Conservation (phyloP, 495 filamentous ascomycete species). For the Alectoria sarmentosa region DNA sequence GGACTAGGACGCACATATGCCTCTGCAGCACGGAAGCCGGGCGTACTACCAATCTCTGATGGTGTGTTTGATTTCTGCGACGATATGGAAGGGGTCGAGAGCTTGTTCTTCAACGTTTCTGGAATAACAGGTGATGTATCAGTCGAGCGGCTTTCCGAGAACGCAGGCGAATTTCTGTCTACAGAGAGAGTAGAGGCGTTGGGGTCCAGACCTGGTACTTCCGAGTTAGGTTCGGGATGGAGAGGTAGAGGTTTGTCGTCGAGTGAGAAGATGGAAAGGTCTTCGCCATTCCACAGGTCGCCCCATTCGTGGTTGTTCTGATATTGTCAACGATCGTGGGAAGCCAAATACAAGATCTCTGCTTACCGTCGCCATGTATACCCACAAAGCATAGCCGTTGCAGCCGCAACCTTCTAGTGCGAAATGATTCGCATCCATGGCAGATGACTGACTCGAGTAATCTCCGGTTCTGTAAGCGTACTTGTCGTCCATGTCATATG, state of each 20-base stretch:
- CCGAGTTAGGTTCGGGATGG: conserved; percentile 31
- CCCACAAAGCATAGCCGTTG: conserved; percentile 85
- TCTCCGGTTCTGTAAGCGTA: conserved; percentile 94
- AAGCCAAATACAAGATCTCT: background rate
- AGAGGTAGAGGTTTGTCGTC: conserved; percentile 70
- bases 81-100: conserved; percentile 66
- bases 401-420: conserved; percentile 73
- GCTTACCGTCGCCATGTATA: conserved; percentile 67
- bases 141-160: conserved; percentile 49
- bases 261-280: conserved; percentile 78
- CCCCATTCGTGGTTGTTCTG: conserved; percentile 85
- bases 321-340: conserved; percentile 15
- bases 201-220: conserved; percentile 25
- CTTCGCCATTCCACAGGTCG: conserved; percentile 96
- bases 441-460: conserved; percentile 84
- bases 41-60: conserved; percentile 47
- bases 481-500: conserved; percentile 98
- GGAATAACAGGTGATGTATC: conserved; percentile 55
- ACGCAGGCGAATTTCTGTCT: conserved; percentile 50
- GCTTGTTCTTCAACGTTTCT: conserved; percentile 61
- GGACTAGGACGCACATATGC: conserved; percentile 86
- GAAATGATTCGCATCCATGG: conserved; percentile 96
- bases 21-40: conserved; percentile 83
- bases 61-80: conserved; percentile 45
- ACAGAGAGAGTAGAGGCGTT: conserved; percentile 34